Conservation (phyloP, 1,284 basidiomycete species). For the Malassezia psittaci region DNA sequence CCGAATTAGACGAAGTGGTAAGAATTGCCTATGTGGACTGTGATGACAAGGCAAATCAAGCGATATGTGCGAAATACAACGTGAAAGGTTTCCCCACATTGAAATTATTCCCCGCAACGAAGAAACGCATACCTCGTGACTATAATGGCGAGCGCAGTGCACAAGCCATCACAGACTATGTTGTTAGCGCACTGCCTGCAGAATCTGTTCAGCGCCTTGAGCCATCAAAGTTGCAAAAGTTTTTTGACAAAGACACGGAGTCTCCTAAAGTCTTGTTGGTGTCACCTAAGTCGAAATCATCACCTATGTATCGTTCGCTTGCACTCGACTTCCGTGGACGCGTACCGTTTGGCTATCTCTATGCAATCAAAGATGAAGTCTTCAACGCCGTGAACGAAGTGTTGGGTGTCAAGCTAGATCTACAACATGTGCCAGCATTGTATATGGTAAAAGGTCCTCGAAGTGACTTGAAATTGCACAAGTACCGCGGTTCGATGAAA, state of each 20-base stretch:
- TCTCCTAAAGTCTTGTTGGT: conserved; percentile 41
- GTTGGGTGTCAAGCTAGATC: conserved; percentile 28
- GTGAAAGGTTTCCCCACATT: conserved; percentile 86
- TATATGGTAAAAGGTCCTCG: conserved; percentile 24
- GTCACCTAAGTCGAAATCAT: conserved; percentile 34
- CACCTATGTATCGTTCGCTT: conserved; percentile 41
- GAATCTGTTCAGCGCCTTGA: conserved; percentile 56
- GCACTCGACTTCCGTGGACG: conserved; percentile 40
- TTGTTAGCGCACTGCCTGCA: conserved; percentile 63
- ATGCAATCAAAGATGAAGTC: conserved; percentile 29
- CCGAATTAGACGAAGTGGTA: conserved; percentile 67
- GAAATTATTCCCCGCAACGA: conserved; percentile 53
- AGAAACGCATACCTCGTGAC: conserved; percentile 57
- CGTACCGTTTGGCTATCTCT: conserved; percentile 33
- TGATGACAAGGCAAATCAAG: conserved; percentile 70
- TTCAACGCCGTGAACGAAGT: conserved; percentile 24
- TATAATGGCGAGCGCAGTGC: conserved; percentile 68
- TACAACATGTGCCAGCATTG: conserved; percentile 30
- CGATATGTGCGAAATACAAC: conserved; percentile 69
- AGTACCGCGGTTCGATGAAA: conserved; percentile 35
- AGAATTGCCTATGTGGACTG: conserved; percentile 85
- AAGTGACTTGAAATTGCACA: conserved; percentile 1
- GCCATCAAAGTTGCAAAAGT: conserved; percentile 50
- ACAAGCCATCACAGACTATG: conserved; percentile 66
- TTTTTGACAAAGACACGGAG: conserved; percentile 16